Base-by-base conservation (phyloP, 208 protist species). In the Vickermania ingenoplastis region DNA sequence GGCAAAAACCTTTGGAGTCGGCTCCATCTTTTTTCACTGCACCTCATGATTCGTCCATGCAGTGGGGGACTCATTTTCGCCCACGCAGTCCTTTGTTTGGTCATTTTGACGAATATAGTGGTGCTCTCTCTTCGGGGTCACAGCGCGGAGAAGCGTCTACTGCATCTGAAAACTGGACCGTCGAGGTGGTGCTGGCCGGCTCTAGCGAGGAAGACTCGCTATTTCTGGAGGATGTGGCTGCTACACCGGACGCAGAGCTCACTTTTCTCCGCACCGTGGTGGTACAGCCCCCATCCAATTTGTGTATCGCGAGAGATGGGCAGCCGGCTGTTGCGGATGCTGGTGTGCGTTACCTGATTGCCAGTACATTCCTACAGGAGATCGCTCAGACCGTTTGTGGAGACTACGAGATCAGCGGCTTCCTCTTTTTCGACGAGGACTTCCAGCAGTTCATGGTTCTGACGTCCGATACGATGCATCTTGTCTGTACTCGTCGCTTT, bases 401-500 rank as follows among this genome's bases (percentile, higher is more conserved):
- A 26, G 61, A 14, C 0, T 74, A 59, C 52, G 27, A 50, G 0
- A 68, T 73, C 2, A 60, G 63, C 30, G 70, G 48, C 0, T 75
- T 81, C 54, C 69, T 75, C 57, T 87, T 76, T 62, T 81, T 79
- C 55, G 71, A 81, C 61, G 57, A 57, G 7, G 69, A 78, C 50
- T 80, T 82, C 27, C 51, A 68, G 23, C 57, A 75, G 54, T 80
- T 75, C 30, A 62, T 76, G 36, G 55, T 60, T 41, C 69, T 86
- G 26, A 71, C 64, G 13, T 57, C 63, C 5, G 67, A 81, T 22
- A 77, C 71, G 27, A 51, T 74, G n/a, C 24, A 58, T 1, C 62
- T 71, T 45, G 64, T 69, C 17, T 64, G 61, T 17, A 57, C 64
- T 14, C n/a, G 50, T 1, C 49, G 62, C 28, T 63, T 77, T 29